Percentiles rank a stretch among this genome's conserved stretches.
Evolutionary conservation across 2,329 filamentous ascomycete genomes (phyloP).

Genomic region (Claviceps digitariae): DNA sequence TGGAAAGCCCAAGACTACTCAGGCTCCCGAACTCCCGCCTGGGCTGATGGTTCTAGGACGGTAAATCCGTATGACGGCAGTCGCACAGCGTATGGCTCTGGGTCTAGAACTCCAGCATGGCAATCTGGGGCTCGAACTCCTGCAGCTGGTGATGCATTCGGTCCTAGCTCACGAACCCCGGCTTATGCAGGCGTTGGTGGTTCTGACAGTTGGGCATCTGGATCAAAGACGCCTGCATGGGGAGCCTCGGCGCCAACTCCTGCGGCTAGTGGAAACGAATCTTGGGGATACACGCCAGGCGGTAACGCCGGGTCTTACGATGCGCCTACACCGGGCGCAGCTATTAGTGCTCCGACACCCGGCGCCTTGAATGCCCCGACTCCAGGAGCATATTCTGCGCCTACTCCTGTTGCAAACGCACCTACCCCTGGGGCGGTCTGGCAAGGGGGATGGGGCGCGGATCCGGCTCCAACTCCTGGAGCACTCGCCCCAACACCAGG

Average conservation of each 20-base stretch:
- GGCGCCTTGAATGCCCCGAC: slow-evolving; percentile 56
- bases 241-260: slow-evolving; percentile 45
- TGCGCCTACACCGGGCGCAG: slow-evolving; percentile 51
- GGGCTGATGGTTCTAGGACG: slow-evolving; percentile 54
- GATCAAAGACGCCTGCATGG: slow-evolving; percentile 69
- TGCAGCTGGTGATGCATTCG: slow-evolving; percentile 45
- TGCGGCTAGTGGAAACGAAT: slow-evolving; percentile 42
- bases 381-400: slow-evolving; percentile 53
- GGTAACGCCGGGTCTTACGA: slow-evolving; percentile 45
- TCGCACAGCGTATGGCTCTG: slow-evolving; percentile 65
- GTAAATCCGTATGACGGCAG: slow-evolving; percentile 60
- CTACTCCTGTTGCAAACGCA: slow-evolving; percentile 49
- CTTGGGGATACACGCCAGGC: slow-evolving; percentile 46
- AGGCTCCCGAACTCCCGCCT: slow-evolving; percentile 55
- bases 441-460: slow-evolving; percentile 44
- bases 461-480: slow-evolving; percentile 53
- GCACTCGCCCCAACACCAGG: slow-evolving; percentile 57
- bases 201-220: slow-evolving; percentile 48
- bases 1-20: slow-evolving; percentile 41
- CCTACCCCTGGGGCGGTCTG: slow-evolving; percentile 56
- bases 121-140: slow-evolving; percentile 64
- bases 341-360: slow-evolving; percentile 46
- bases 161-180: slow-evolving; percentile 53
- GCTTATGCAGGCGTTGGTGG: slow-evolving; percentile 36
- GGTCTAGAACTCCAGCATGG: slow-evolving; percentile 63